These are phyloP conservation scores for Ceriops decandra DNA, from an alignment of 345 rosid genomes.

Conservation along the genomic window DNA sequence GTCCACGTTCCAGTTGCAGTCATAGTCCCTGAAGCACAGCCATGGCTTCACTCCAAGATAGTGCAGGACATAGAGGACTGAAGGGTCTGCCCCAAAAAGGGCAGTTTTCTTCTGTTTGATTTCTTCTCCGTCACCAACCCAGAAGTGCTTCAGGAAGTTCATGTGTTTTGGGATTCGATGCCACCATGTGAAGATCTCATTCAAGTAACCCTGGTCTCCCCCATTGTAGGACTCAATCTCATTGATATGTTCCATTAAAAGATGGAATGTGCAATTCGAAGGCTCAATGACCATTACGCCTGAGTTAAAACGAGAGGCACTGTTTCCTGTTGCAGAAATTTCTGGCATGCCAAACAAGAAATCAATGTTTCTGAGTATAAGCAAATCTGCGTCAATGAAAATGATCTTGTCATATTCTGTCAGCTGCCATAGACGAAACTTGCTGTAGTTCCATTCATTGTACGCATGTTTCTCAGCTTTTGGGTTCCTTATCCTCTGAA, in stretches of 20 bases:
- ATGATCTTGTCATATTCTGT: constrained; percentile 81
- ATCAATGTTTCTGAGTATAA: constrained; percentile 77
- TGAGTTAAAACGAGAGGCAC: constrained; percentile 30
- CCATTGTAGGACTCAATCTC: constrained; percentile 36
- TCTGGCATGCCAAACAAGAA: constrained; percentile 88
- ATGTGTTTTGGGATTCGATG: constrained; percentile 30
- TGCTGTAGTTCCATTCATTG: constrained; percentile 93
- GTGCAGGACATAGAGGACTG: constrained; percentile 28
- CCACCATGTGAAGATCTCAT: constrained; percentile 36
- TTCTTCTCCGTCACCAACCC: constrained; percentile 30
- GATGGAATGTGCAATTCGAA: constrained; percentile 32
- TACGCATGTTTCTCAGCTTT: constrained; percentile 74
- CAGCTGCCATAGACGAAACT: constrained; percentile 90
- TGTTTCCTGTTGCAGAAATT: constrained; percentile 63
- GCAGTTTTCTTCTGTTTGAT: constrained; percentile 25
- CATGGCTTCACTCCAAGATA: constrained; percentile 36
- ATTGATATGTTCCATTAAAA: constrained; percentile 29
- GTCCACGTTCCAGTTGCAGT: constrained; percentile 34
- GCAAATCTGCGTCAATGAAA: constrained; percentile 85
- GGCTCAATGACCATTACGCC: constrained; percentile 37
- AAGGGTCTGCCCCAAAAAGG: constrained; percentile 31
- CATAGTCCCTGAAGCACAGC: constrained; percentile 33
- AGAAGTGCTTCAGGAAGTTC: constrained; percentile 36
- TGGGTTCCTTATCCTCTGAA: constrained; percentile 79
- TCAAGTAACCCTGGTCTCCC: constrained; percentile 34